Conservation (phyloP, 106 monocot species). For the Platanthera guangdongensis region DNA sequence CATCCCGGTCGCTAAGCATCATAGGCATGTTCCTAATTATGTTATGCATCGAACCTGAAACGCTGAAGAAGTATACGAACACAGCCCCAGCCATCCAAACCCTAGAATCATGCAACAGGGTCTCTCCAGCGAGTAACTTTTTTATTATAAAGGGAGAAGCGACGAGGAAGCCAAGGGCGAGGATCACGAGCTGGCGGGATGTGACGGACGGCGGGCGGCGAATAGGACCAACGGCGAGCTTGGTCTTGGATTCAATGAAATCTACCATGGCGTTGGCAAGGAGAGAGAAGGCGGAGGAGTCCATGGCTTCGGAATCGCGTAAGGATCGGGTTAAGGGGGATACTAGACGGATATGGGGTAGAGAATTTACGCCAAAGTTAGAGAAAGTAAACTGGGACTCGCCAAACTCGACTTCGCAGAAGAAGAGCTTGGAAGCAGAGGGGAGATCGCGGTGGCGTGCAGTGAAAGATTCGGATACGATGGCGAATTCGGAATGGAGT, state of each 20-base stretch:
- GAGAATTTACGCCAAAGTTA: conserved; percentile 68
- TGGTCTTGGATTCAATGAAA: conserved; percentile 60
- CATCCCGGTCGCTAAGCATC: conserved; percentile 45
- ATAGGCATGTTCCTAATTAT: conserved; percentile 84
- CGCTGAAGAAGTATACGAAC: conserved; percentile 94
- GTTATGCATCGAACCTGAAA: conserved; percentile 82
- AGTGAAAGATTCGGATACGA: conserved; percentile 55
- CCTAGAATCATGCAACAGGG: conserved; percentile 57
- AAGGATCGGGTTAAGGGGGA: conserved; percentile 23
- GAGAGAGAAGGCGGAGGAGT: conserved; percentile 49
- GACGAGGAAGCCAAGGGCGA: conserved; percentile 28
- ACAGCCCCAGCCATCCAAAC: conserved; percentile 75
- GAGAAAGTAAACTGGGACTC: conserved; percentile 73
- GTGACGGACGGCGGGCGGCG: conserved; percentile 70
- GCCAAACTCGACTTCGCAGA: conserved; percentile 85
- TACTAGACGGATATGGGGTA: conserved; percentile 76
- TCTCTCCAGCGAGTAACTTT: conserved; percentile 52
- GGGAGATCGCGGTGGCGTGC: conserved; percentile 22
- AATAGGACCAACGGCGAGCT: conserved; percentile 58
- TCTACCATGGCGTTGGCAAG: conserved; percentile 83
- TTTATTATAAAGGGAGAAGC: conserved; percentile 56
- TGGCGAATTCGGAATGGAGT: conserved; percentile 70
- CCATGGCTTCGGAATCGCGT: conserved; percentile 57
- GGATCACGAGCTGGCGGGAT: conserved; percentile 35
- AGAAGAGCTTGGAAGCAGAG: conserved; percentile 45